Evolutionary conservation across 208 protist genomes (phyloP).

Genomic region (Crithidia sp.): DNA sequence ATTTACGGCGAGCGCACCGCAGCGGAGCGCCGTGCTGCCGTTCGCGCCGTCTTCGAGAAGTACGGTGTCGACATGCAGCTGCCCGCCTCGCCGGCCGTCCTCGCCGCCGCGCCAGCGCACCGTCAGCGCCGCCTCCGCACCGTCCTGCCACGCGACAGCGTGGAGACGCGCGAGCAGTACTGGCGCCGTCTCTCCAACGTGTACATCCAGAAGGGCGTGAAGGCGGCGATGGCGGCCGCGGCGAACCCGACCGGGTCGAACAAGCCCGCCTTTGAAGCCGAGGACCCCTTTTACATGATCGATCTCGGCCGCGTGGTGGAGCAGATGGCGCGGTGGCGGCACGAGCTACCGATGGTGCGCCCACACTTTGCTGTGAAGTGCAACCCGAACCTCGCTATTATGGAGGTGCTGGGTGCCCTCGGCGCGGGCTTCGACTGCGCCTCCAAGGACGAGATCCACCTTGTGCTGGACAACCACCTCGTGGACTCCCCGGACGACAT

Average conservation of each 20-base stretch:
- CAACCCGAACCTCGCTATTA: constrained; percentile 60
- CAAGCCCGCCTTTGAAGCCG: constrained; percentile 31
- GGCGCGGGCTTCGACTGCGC: constrained; percentile 89
- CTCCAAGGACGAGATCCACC: constrained; percentile 60
- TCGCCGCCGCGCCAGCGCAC: constrained; percentile 14
- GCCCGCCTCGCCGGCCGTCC: constrained; percentile 14
- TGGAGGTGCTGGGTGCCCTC: constrained; percentile 64
- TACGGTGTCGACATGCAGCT: constrained; percentile 33
- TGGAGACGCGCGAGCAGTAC: constrained; percentile 57
- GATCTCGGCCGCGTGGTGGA: constrained; percentile 73
- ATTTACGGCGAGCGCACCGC: constrained; percentile 46
- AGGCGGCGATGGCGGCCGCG: neutral
- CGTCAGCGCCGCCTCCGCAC: constrained; percentile 4
- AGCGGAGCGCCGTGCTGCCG: constrained; percentile 38
- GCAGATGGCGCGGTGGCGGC: constrained; percentile 70
- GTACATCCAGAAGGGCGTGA: constrained; percentile 41
- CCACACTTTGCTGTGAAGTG: constrained; percentile 90
- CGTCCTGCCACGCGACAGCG: neutral
- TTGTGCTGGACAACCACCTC: constrained; percentile 49
- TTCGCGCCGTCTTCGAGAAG: constrained; percentile 33
- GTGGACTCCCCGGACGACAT: constrained; percentile 53
- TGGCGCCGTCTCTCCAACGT: constrained; percentile 45
- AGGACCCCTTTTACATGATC: constrained; percentile 83
- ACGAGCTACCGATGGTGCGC: constrained; percentile 69
- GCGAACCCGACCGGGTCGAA: neutral